Evolutionary conservation across 805 yeast genomes (phyloP), one percentile per base, ranked within the genome.

Genomic region (Wickerhamomyces tratensis): DNA sequence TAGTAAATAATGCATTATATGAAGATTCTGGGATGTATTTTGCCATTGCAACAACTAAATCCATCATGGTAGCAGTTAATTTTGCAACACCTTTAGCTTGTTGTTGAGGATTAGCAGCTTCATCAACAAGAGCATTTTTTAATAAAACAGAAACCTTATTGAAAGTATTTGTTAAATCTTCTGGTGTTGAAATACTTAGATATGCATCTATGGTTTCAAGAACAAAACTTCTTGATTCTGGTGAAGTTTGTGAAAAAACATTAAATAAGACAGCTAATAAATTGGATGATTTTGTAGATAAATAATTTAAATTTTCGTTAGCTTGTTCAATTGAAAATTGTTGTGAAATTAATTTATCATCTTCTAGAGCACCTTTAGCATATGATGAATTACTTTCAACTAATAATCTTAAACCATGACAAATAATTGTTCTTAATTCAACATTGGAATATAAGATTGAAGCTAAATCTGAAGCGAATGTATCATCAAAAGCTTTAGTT

Each of bases 251-350:
- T n/a, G 91, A 77, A 63, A 85, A 93, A 14, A 93, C 94, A 54
- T 93, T 93, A 70, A 91, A 86, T 40, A 93, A 67, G 20, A 88
- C 96, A 11, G 95, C 83, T 41, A 93, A 68, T 40, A 93, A 58
- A 49, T 93, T 89, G 5, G 85, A 63, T 6, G 95, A 77, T 48
- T 76, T 81, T 0, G 76, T 42, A 0, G 86, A 65, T 44, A 91
- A 65, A 52, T 76, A 86, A 46, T 75, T 73, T 41, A 88, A 49
- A 51, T 83, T 79, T 39, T 69, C 53, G 41, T 65, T 56, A 3
- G 96, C 74, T 44, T 74, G 68, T 12, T 63, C 62, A 26, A 71
- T 62, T 12, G 93, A 75, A 52, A 84, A 79, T 44, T 70, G 72
- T 56, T 80, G 77, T 43, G 75, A 76, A 46, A 82, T 62, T 39